A percentile compares a stretch with the other conserved stretches of the same genome.
phyloP scores from a whole-genome alignment of 257 asterid genomes.

The Nicotiana benthamiana region DNA sequence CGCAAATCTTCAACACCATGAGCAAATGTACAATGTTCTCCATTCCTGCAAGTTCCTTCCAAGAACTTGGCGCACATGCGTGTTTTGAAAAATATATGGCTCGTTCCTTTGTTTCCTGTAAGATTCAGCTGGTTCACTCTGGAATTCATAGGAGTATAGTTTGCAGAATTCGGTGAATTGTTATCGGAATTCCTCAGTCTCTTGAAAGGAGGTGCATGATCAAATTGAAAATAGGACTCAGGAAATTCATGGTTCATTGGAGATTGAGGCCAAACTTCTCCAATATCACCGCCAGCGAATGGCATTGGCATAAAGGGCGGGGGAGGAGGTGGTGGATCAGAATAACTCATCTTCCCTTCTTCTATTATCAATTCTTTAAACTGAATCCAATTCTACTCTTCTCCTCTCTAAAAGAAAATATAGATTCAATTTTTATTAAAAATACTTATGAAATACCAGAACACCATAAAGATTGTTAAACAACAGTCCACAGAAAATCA shows the following conservation, averaged over 20 bases:
- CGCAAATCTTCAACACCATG: constrained; percentile 64
- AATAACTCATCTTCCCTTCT: constrained; percentile 45
- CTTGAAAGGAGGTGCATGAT: constrained; percentile 30
- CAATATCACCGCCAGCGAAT: constrained; percentile 28
- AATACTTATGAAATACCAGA: not conserved
- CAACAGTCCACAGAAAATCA: not conserved
- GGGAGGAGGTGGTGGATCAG: constrained; percentile 34
- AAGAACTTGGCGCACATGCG: constrained; percentile 58
- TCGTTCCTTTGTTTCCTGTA: constrained; percentile 43
- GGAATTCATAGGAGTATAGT: constrained; percentile 19
- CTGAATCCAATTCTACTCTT: not conserved
- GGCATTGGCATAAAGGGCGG: constrained; percentile 25
- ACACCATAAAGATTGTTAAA: not conserved
- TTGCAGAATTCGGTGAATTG: constrained; percentile 19
- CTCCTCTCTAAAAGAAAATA: not conserved
- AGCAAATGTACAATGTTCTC: constrained; percentile 71
- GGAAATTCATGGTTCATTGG: constrained; percentile 21
- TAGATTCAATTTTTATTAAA: not conserved
- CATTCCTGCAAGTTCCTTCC: constrained; percentile 66
- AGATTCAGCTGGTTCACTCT: constrained; percentile 27
- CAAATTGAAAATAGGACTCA: constrained; percentile 27
- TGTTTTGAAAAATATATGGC: constrained; percentile 76
- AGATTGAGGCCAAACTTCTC: constrained; percentile 33
- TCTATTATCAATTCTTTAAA: not conserved
- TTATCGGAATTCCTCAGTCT: constrained; percentile 33